Conservation (phyloP, 257 asterid species). For the Fraxinus americana region DNA sequence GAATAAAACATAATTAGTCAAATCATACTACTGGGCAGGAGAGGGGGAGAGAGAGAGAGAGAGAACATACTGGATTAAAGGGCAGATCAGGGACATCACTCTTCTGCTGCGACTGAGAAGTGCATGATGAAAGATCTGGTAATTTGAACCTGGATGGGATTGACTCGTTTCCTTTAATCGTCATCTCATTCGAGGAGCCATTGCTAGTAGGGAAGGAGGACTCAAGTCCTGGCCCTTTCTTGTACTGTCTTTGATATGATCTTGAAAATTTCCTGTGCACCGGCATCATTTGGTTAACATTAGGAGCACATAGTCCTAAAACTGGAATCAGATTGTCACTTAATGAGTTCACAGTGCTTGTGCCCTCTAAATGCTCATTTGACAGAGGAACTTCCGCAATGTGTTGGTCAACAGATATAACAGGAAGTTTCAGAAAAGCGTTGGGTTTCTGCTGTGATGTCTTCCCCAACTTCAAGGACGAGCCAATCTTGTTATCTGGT, state of each 20-base stretch:
- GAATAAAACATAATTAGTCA: slow-evolving; percentile 24
- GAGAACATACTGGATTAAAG: slow-evolving; percentile 48
- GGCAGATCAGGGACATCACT: slow-evolving; percentile 41
- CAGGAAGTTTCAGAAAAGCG: slow-evolving; percentile 38
- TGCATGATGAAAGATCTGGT: slow-evolving; percentile 41
- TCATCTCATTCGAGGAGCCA: slow-evolving; percentile 32
- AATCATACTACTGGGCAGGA: neutral
- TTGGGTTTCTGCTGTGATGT: slow-evolving; percentile 45
- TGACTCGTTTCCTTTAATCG: slow-evolving; percentile 34
- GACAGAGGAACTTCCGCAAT: slow-evolving; percentile 35
- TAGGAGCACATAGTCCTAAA: slow-evolving; percentile 59
- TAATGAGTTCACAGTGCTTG: slow-evolving; percentile 3
- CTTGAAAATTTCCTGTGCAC: slow-evolving; percentile 42
- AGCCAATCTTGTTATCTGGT: slow-evolving; percentile 25
- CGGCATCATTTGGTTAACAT: slow-evolving; percentile 42
- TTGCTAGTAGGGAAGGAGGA: slow-evolving; percentile 31
- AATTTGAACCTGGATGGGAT: slow-evolving; percentile 28
- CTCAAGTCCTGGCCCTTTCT: slow-evolving; percentile 46
- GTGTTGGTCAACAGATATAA: slow-evolving; percentile 36
- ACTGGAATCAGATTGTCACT: slow-evolving; percentile 41
- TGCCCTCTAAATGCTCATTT: slow-evolving; percentile 30
- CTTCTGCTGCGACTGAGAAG: slow-evolving; percentile 36
- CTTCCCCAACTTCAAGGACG: slow-evolving; percentile 43
- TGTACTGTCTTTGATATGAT: slow-evolving; percentile 41
- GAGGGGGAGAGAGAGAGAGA: slow-evolving; percentile 22